Percentiles rank a stretch among this genome's conserved stretches.
Evolutionary conservation across 78 protist species (phyloP).

Genomic region (Protostelium mycophagum): DNA sequence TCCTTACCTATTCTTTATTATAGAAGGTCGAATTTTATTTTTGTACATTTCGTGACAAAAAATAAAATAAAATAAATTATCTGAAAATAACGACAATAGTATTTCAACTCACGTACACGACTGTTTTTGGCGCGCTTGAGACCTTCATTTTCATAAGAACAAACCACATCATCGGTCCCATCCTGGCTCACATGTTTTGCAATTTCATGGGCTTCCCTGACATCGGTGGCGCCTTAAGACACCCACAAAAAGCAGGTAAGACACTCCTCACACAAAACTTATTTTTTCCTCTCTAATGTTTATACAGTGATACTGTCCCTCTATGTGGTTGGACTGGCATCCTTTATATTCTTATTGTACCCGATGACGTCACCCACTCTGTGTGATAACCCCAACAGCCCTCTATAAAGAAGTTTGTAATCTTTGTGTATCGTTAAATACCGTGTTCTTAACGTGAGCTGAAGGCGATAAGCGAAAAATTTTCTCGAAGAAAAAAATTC

Average conservation of each 20-base stretch:
- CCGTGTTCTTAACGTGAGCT: no score
- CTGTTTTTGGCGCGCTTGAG: neutral
- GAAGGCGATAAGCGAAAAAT: no score
- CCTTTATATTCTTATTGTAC: neutral
- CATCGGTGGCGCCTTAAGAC: neutral
- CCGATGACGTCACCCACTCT: neutral
- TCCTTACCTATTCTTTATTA: no score
- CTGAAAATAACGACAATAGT: neutral
- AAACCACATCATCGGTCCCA: neutral
- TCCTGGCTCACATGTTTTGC: constrained; percentile 3
- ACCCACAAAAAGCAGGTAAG: neutral
- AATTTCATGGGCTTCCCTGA: constrained; percentile 13
- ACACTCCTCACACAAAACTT: no score
- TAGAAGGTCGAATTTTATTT: no score
- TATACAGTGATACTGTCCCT: neutral
- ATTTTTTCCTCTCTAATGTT: no score
- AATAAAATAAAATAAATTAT: neutral
- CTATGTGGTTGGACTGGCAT: neutral
- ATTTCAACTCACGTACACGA: constrained; percentile 3
- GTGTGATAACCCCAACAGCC: neutral
- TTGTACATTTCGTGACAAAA: no score
- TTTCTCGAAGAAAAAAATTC: no score
- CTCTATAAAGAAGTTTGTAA: no score
- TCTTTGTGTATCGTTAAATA: no score
- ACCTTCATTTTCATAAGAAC: constrained; percentile 3